A percentile compares a stretch with the other conserved stretches of the same genome.
These are phyloP conservation scores for Tricholoma saponaceum DNA, from an alignment of 768 basidiomycete genomes.

Conservation along the genomic window DNA sequence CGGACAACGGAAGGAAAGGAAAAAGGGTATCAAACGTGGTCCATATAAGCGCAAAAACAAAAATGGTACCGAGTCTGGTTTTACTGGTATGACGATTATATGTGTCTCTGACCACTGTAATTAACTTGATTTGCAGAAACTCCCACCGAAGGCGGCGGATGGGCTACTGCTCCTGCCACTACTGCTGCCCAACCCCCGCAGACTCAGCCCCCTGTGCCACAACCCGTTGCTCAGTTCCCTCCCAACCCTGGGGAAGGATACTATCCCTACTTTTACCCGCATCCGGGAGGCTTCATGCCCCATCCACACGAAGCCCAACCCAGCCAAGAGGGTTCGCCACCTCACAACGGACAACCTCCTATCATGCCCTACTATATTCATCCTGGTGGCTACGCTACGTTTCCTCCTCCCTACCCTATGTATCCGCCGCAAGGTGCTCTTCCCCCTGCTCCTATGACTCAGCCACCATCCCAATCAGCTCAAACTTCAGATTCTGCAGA, in stretches of 20 bases:
- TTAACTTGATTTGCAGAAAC: constrained; percentile 3
- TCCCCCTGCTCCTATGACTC: constrained; percentile 12
- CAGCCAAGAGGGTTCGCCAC: constrained; percentile 6
- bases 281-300: constrained; percentile 27
- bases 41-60: constrained; percentile 72
- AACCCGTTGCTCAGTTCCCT: constrained; percentile 27
- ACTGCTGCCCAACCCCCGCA: constrained; percentile 1
- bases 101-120: neutral
- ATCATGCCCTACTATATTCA: constrained; percentile 37
- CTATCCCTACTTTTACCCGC: constrained; percentile 33
- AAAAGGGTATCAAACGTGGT: constrained; percentile 85
- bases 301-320: constrained; percentile 31
- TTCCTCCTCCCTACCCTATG: constrained; percentile 33
- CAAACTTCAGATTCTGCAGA: constrained; percentile 12
- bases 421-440: constrained; percentile 25
- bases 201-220: constrained; percentile 21
- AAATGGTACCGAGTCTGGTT: constrained; percentile 7
- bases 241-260: constrained; percentile 30
- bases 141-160: constrained; percentile 25
- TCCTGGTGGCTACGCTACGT: constrained; percentile 30
- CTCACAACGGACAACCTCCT: constrained; percentile 30
- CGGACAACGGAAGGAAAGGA: constrained; percentile 90
- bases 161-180: constrained; percentile 10
- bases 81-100: constrained; percentile 1
- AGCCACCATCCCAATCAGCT: constrained; percentile 12